Base-by-base conservation (phyloP, 192 early-diverging fungal genomes). In the Podila minutissima region DNA sequence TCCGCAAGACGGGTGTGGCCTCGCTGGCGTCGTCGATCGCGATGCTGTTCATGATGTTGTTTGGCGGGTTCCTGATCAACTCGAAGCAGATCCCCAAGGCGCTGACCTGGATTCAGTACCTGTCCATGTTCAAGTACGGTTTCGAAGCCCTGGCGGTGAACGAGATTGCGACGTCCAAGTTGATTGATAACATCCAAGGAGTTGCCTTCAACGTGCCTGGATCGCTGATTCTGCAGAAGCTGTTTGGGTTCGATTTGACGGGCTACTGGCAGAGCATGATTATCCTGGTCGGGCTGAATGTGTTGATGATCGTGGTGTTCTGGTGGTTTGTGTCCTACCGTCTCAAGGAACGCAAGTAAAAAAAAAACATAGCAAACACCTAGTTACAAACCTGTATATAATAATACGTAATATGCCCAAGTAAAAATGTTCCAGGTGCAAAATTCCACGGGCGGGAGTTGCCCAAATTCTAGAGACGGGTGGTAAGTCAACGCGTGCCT, bases 31-130 rank as follows among this genome's bases (percentile, higher is more conserved):
- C 88, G 0, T 85, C 87, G 26, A 87, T 94, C n/a, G 69, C 84
- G 13, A 89, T 92, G 62, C 83, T 94, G 31, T 94, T 94, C 74
- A 88, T 91, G 65, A 93, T 94, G 93, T 72, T 94, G 57, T 93
- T 94, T 83, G 89, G 92, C 5, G 93, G 93, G 0, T 89, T 93
- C 51, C 63, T 94, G 46, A 82, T 94, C 64, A 93, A 93, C 71
- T 88, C 91, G 75, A 89, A 89, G 57, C 88, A 89, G 7, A 92
- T 93, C 46, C 92, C 92, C 9, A 29, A 73, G 15, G 77, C 83
- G 3, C 59, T 92, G 5, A 75, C 84, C 13, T 94, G 92, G 92
- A 76, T 94, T 26, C 92, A 93, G 66, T 93, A 92, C 51, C 70
- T 93, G 10, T 89, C 87, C 57, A 87, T 93, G 67, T 94, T 93